These are phyloP conservation scores for Heterobasidion parviporum DNA, from an alignment of 1,284 basidiomycete species.

Conservation along the genomic window DNA sequence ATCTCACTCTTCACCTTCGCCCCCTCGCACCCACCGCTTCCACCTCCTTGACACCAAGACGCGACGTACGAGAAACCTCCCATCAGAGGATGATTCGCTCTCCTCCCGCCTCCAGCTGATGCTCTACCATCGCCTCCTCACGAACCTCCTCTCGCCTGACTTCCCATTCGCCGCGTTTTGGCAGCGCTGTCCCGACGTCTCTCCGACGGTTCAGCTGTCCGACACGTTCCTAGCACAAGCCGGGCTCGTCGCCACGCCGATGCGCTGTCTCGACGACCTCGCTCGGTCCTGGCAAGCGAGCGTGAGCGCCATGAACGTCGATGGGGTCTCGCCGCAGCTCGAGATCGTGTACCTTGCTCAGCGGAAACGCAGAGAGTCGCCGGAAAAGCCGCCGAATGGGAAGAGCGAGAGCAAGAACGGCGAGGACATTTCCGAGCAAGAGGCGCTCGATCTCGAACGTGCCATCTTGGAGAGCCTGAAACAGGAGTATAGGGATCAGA, in stretches of 20 bases:
- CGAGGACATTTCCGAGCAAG: conserved; percentile 14
- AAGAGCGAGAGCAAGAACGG: neutral
- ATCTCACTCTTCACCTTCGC: conserved; percentile 1
- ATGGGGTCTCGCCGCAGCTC: conserved; percentile 31
- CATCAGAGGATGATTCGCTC: conserved; percentile 52
- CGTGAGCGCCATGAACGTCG: conserved; percentile 25
- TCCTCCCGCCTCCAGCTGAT: conserved; percentile 75
- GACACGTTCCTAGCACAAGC: conserved; percentile 9
- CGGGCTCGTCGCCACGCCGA: conserved; percentile 3
- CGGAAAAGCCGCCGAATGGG: neutral
- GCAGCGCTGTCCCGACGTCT: conserved; percentile 21
- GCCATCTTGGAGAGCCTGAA: conserved; percentile 70
- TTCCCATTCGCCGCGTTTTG: conserved; percentile 53
- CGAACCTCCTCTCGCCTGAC: conserved; percentile 35
- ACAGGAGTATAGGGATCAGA: conserved; percentile 18
- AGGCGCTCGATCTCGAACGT: conserved; percentile 47
- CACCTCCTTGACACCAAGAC: conserved; percentile 75
- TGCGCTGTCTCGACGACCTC: conserved; percentile 23
- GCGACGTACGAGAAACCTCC: conserved; percentile 44
- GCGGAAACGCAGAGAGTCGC: conserved; percentile 12
- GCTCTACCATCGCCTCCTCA: conserved; percentile 73
- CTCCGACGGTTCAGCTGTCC: conserved; percentile 2
- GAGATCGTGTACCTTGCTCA: conserved; percentile 42
- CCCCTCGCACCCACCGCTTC: conserved; percentile 26
- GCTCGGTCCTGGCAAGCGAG: conserved; percentile 21